Percentiles rank a stretch among this genome's conserved stretches.
These are phyloP conservation scores for Fusarium napiforme DNA, from an alignment of 2,329 filamentous ascomycete genomes.

Conservation along the genomic window DNA sequence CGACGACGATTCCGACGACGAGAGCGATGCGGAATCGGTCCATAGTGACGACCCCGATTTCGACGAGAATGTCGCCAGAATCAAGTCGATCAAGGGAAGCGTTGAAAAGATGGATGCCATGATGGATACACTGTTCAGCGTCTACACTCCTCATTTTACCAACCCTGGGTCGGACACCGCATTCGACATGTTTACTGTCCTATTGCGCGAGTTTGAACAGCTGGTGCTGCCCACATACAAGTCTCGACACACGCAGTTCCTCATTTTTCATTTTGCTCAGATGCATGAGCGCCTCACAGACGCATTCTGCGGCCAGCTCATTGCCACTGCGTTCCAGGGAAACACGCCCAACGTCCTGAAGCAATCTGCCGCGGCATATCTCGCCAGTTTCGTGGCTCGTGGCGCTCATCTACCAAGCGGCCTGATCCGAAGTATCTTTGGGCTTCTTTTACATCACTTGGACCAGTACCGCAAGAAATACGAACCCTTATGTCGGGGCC, in stretches of 20 bases:
- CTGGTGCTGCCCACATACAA: slow-evolving; percentile 92
- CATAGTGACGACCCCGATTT: slow-evolving; percentile 76
- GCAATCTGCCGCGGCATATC: slow-evolving; percentile 88
- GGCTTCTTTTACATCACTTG: slow-evolving; percentile 80
- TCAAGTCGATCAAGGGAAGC: slow-evolving; percentile 80
- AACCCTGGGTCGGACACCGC: slow-evolving; percentile 75
- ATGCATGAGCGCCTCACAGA: slow-evolving; percentile 81
- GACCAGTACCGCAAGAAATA: slow-evolving; percentile 78
- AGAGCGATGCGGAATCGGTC: slow-evolving; percentile 77
- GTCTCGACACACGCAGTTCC: slow-evolving; percentile 92
- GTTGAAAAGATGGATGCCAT: slow-evolving; percentile 92
- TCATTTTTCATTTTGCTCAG: slow-evolving; percentile 96
- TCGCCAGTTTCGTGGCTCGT: slow-evolving; percentile 93
- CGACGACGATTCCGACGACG: slow-evolving; percentile 62
- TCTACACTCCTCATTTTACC: slow-evolving; percentile 80
- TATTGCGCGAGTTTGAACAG: slow-evolving; percentile 86
- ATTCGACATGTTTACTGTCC: slow-evolving; percentile 78
- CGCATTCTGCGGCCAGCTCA: slow-evolving; percentile 81
- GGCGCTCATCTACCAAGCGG: slow-evolving; percentile 82
- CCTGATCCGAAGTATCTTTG: slow-evolving; percentile 84
- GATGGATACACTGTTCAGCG: slow-evolving; percentile 85
- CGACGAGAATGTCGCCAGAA: slow-evolving; percentile 69
- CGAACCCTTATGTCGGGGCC: slow-evolving; percentile 80
- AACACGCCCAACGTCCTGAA: slow-evolving; percentile 78
- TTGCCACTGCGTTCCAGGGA: slow-evolving; percentile 60